phyloP scores from a whole-genome alignment of 768 basidiomycete species.

The Termitomyces eurrhizus region DNA sequence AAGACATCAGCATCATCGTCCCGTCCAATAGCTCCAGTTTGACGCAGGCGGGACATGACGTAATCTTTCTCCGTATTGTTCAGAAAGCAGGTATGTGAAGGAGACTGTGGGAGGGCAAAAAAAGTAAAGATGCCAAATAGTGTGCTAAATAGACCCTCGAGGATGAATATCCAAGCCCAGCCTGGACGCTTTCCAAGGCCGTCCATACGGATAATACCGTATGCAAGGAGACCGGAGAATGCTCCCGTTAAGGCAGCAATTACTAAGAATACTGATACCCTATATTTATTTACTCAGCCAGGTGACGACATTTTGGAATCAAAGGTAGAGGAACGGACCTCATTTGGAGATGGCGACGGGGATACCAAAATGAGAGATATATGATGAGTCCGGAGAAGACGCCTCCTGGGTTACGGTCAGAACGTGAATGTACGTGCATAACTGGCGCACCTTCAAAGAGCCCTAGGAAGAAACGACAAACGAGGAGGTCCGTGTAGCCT shows the following conservation, averaged over 20 bases:
- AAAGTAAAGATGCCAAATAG: conserved; percentile 49
- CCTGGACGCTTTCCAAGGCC: conserved; percentile 1
- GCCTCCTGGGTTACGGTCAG: conserved; percentile 33
- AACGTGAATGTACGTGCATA: neutral
- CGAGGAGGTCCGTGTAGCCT: conserved; percentile 39
- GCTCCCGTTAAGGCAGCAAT: conserved; percentile 3
- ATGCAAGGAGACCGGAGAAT: conserved; percentile 7
- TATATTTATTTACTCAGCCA: conserved; percentile 29
- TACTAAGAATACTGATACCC: conserved; percentile 28
- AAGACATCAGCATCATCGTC: conserved; percentile 40
- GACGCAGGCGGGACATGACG: conserved; percentile 33
- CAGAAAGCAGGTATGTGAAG: conserved; percentile 46
- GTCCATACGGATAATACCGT: conserved; percentile 3
- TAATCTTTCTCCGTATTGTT: conserved; percentile 44
- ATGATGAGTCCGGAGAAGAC: conserved; percentile 54
- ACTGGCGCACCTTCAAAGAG: conserved; percentile 38
- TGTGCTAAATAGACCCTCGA: conserved; percentile 63
- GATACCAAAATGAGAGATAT: conserved; percentile 54
- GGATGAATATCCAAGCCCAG: conserved; percentile 11
- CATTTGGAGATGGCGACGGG: conserved; percentile 46
- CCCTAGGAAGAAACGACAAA: conserved; percentile 48
- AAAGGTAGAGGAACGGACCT: conserved; percentile 17
- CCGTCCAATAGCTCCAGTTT: conserved; percentile 34
- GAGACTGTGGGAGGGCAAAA: conserved; percentile 43
- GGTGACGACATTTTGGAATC: conserved; percentile 19